phyloP scores from a whole-genome alignment of 208 protist species.

The Leishmania lainsoni region DNA sequence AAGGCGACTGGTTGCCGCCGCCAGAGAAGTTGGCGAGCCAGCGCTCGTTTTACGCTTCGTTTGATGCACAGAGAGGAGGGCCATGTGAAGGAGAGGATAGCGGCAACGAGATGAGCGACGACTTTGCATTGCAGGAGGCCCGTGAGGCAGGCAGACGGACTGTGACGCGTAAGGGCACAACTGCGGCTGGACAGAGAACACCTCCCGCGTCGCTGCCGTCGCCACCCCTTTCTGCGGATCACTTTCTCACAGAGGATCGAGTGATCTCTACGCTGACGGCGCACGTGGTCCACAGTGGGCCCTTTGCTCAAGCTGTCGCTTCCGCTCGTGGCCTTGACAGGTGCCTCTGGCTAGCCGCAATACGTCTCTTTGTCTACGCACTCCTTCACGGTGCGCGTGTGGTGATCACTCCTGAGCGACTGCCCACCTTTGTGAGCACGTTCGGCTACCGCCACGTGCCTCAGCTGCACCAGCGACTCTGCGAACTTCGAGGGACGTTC shows the following conservation, averaged over 20 bases:
- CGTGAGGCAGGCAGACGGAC: constrained; percentile 6
- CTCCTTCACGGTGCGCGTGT: constrained; percentile 38
- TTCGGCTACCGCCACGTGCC: constrained; percentile 40
- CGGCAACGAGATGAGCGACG: neutral
- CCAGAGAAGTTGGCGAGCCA: constrained; percentile 31
- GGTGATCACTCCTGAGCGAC: constrained; percentile 58
- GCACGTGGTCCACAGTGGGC: constrained; percentile 4
- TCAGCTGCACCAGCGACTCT: constrained; percentile 16
- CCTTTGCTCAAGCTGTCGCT: neutral
- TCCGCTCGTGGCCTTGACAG: neutral
- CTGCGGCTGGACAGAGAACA: neutral
- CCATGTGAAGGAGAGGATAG: neutral
- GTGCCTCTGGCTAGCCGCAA: constrained; percentile 28
- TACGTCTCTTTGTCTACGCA: constrained; percentile 51
- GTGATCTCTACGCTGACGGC: constrained; percentile 8
- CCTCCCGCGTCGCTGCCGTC: neutral
- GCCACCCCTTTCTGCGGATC: neutral
- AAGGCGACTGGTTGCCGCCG: constrained; percentile 51
- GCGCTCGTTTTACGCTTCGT: constrained; percentile 40
- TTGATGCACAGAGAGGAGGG: constrained; percentile 7
- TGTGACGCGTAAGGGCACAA: neutral
- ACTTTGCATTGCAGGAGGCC: constrained; percentile 18
- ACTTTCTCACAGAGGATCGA: constrained; percentile 6
- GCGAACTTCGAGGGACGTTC: neutral
- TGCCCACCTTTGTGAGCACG: constrained; percentile 41